A percentile compares a stretch with the other conserved stretches of the same genome.
phyloP scores from a whole-genome alignment of 768 basidiomycete genomes.

The Mycena indigotica region DNA sequence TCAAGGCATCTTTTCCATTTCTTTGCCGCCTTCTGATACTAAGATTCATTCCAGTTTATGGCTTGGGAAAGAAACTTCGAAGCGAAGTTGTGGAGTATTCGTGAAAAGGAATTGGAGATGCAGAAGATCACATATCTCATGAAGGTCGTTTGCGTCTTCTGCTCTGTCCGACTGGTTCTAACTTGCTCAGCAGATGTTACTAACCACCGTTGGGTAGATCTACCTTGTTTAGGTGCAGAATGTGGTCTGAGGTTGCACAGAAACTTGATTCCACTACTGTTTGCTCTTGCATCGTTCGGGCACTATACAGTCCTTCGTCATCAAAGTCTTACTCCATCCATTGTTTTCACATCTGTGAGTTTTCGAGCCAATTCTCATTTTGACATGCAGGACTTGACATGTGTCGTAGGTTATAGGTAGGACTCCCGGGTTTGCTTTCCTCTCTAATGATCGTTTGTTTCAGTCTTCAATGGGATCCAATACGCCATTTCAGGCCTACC shows the following conservation, averaged over 20 bases:
- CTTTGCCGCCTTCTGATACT: not conserved
- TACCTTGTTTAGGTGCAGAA: not conserved
- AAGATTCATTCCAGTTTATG: conserved; percentile 54
- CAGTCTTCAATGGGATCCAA: conserved; percentile 65
- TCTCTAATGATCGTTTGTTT: no score
- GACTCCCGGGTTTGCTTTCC: no score
- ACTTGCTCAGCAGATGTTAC: not conserved
- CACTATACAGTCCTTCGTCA: conserved; percentile 55
- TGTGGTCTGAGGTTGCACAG: conserved; percentile 5
- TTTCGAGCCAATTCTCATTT: conserved; percentile 25
- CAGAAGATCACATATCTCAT: conserved; percentile 67
- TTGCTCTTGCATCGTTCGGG: conserved; percentile 37
- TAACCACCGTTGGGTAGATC: not conserved
- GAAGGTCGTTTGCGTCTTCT: conserved; percentile 41
- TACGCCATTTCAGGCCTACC: conserved; percentile 66
- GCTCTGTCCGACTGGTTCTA: not conserved
- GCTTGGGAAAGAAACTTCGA: conserved; percentile 74
- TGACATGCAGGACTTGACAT: no score
- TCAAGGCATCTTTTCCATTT: not conserved
- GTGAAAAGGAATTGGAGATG: conserved; percentile 62
- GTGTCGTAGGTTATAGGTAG: no score
- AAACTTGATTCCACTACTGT: conserved; percentile 35
- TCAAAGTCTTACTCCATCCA: conserved; percentile 57
- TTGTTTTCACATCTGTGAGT: conserved; percentile 53
- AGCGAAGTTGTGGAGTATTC: conserved; percentile 52